Evolutionary conservation across 345 rosid genomes (phyloP), one percentile per base, ranked within the genome.

Genomic region (Eucalyptus polybractea): DNA sequence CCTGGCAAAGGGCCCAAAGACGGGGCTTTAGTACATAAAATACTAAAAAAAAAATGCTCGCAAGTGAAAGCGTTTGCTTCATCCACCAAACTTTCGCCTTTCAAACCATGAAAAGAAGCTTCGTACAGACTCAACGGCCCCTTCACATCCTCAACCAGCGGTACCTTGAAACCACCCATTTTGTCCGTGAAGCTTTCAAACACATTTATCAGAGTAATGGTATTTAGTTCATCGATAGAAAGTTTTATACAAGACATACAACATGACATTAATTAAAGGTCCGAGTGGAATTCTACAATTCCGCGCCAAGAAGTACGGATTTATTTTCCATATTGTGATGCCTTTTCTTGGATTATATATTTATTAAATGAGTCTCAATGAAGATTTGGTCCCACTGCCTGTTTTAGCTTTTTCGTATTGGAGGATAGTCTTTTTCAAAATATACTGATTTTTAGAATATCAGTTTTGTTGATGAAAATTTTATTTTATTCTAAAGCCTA

Each of bases 111-210:
- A 67, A 47, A 89, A 24, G 92, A 90, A 69, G 93, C 90, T 80
- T 92, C 92, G 88, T 92, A 86, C 45, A 92, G 54, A 83, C 91
- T 88, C 60, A 92, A 22, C 62, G 87, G 49, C n/a, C 89, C 93
- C 86, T 91, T 69, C 9, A 89, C 80, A 88, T 92, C 92, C 10
- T 81, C 86, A 15, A 7, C 40, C 13, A 89, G 72, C 11, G 69
- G 10, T 87, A 53, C 88, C 88, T 83, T 45, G 51, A 92, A 88
- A n/a, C 76, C 37, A 1, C 90, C 89, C 31, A 60, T 76, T 11
- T 92, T 50, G 51, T 81, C 89, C 89, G 76, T 80, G 87, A 92
- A 92, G 42, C 47, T 56, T 14, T 44, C 62, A 45, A 92, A 90
- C 49, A 88, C 87, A 31, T 88, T 90, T 90, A 25, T 31, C 27